Conservation (phyloP, 805 yeast genomes). For the Kluyveromyces dobzhanskii region DNA sequence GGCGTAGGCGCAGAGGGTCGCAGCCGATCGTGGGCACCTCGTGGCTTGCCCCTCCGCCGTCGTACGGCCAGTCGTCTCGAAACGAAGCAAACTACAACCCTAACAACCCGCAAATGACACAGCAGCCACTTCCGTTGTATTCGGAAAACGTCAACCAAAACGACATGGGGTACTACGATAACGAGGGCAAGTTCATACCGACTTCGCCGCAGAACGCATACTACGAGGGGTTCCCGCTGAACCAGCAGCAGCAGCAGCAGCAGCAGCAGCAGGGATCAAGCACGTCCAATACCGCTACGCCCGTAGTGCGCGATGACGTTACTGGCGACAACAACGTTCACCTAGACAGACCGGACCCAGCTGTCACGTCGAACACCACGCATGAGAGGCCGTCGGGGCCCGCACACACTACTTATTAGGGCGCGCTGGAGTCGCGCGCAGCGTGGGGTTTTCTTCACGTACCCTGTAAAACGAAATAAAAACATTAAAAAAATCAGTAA, state of each 20-base stretch:
- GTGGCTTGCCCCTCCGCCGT: conserved; percentile 11
- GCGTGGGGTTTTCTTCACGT: no score
- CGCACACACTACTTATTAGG: no score
- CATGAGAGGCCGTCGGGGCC: no score
- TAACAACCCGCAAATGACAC: conserved; percentile 19
- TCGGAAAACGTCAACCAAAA: conserved; percentile 51
- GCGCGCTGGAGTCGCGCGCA: no score
- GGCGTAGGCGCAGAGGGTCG: conserved; percentile 6
- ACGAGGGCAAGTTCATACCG: conserved; percentile 37
- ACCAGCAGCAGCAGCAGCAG: neutral
- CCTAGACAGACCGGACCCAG: neutral
- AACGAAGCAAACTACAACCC: conserved; percentile 1
- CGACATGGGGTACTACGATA: conserved; percentile 68
- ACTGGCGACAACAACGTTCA: neutral
- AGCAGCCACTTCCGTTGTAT: conserved; percentile 53
- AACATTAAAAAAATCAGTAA: no score
- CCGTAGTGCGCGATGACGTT: neutral
- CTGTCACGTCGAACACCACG: neutral
- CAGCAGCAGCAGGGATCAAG: neutral
- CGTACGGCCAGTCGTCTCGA: conserved; percentile 6
- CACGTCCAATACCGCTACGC: neutral
- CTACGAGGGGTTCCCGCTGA: conserved; percentile 3
- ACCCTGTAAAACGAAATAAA: no score
- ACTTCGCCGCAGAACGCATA: conserved; percentile 5
- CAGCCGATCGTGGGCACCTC: conserved; percentile 10